Conservation (phyloP, 23 red algal genomes). For the Cyanidiococcus yangmingshanensis region DNA sequence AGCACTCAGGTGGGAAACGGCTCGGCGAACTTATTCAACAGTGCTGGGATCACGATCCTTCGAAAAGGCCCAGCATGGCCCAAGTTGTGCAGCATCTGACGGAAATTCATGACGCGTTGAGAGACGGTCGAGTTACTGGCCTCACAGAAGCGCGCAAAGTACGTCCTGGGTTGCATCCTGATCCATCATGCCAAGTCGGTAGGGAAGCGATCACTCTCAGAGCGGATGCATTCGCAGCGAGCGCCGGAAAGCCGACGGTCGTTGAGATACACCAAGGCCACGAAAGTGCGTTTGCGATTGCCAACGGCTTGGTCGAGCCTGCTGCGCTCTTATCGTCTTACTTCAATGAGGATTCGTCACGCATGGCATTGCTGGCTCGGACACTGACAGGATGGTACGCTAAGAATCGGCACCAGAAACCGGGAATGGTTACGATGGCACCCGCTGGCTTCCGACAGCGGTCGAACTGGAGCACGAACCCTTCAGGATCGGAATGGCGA, state of each 20-base stretch:
- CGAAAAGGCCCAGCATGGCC: slow-evolving; percentile 35
- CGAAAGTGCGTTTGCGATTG: neutral
- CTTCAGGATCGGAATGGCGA: neutral
- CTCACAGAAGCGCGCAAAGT: neutral
- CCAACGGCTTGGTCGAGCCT: neutral
- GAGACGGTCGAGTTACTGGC: neutral
- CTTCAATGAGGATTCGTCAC: slow-evolving; percentile 1
- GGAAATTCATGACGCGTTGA: neutral
- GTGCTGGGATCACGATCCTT: slow-evolving; percentile 62
- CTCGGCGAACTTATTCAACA: slow-evolving; percentile 51
- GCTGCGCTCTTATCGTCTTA: neutral
- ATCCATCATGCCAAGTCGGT: neutral
- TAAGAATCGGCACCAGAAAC: neutral
- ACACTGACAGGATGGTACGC: neutral
- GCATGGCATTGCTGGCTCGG: neutral
- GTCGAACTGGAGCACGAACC: neutral
- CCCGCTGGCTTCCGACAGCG: neutral
- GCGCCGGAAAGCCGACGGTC: neutral
- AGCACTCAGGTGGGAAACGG: slow-evolving; percentile 31
- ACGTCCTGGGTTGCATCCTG: neutral
- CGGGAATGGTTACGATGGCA: neutral
- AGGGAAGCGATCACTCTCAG: neutral
- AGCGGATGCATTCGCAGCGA: neutral
- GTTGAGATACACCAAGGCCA: neutral
- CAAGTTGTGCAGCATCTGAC: slow-evolving; percentile 32